phyloP scores from a whole-genome alignment of 768 basidiomycete species.

The Suillus fuscotomentosus region DNA sequence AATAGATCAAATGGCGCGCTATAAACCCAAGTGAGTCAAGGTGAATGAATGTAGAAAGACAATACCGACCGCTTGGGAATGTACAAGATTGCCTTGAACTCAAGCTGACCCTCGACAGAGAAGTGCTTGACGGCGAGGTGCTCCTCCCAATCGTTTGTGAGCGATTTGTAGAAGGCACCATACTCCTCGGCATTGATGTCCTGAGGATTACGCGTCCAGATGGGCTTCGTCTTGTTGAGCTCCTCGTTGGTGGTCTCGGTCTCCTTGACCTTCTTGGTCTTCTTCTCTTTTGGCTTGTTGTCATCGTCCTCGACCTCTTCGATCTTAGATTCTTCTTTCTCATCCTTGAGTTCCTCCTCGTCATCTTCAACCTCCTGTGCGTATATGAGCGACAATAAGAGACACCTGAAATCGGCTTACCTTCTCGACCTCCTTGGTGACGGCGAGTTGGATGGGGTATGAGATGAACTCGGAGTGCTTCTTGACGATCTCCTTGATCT shows the following conservation, averaged over 20 bases:
- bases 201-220: constrained; percentile 98
- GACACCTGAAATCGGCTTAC: constrained; percentile 40
- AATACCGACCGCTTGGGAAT: constrained; percentile 84
- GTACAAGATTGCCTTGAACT: constrained; percentile 99
- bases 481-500: constrained; percentile 99
- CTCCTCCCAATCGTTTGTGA: constrained; percentile 99
- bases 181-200: constrained; percentile 96
- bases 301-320: constrained; percentile 82
- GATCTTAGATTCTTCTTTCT: constrained; percentile 74
- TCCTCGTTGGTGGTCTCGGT: constrained; percentile 87
- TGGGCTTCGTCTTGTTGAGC: constrained; percentile 99
- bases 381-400: background rate
- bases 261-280: constrained; percentile 94
- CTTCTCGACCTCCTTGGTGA: constrained; percentile 99
- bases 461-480: constrained; percentile 99
- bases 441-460: constrained; percentile 97
- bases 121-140: constrained; percentile 99
- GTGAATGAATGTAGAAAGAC: background rate
- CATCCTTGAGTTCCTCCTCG: constrained; percentile 71
- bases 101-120: constrained; percentile 99
- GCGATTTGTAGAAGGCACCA: constrained; percentile 96
- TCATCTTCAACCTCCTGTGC: constrained; percentile 83
- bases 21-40: constrained; percentile 7
- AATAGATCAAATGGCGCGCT: constrained; percentile 99
- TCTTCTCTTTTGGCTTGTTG: constrained; percentile 82